These are phyloP conservation scores for Eutypella sp. DNA, from an alignment of 2,329 filamentous ascomycete species.

Conservation along the genomic window DNA sequence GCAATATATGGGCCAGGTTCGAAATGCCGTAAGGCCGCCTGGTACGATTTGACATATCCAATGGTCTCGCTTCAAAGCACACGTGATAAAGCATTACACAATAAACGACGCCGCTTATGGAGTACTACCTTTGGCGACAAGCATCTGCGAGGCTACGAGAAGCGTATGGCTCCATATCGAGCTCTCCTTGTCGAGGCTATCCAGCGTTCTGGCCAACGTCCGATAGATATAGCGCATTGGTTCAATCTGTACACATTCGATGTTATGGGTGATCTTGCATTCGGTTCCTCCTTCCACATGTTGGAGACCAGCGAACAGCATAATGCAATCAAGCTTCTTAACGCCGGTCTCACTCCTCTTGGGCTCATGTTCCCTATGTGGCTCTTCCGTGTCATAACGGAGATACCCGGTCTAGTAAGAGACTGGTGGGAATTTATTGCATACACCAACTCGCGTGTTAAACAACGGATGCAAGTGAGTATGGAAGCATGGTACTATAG, in stretches of 20 bases:
- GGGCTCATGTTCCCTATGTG: constrained; percentile 9
- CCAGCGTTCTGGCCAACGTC: background rate
- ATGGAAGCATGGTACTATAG: no score
- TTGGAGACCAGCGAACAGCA: constrained; percentile 12
- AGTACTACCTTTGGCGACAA: constrained; percentile 11
- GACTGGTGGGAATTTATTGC: constrained; percentile 5
- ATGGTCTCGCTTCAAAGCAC: constrained; percentile 6
- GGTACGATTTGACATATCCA: constrained; percentile 9
- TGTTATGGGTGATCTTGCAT: constrained; percentile 26
- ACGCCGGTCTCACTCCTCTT: background rate
- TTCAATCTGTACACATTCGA: constrained; percentile 20
- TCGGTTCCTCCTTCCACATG: constrained; percentile 24
- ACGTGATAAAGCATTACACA: constrained; percentile 7
- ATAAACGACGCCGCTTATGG: constrained; percentile 9
- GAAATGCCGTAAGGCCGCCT: constrained; percentile 7
- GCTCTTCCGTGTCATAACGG: constrained; percentile 7
- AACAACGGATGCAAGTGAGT: no score
- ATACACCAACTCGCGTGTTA: no score
- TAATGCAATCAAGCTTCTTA: constrained; percentile 6
- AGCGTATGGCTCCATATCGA: constrained; percentile 6
- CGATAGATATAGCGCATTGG: constrained; percentile 14
- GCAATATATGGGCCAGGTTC: constrained; percentile 6
- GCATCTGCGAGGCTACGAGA: constrained; percentile 8
- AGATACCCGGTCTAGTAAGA: constrained; percentile 2
- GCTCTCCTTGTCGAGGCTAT: constrained; percentile 4